Evolutionary conservation across 2,329 filamentous ascomycete species (phyloP).

Genomic region (Colletotrichum destructivum): DNA sequence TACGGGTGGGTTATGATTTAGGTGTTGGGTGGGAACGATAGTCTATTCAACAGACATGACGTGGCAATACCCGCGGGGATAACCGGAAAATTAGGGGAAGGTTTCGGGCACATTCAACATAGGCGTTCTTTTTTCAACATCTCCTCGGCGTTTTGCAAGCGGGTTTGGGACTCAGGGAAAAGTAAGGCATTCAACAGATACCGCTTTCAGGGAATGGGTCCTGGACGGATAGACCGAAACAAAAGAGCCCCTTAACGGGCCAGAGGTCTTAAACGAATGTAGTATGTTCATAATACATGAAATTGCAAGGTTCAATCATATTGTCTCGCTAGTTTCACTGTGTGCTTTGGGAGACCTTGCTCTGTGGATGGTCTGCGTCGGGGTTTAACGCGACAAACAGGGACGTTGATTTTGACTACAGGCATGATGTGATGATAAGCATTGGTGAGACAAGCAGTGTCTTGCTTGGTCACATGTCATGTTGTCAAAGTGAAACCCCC

Average conservation of each 20-base stretch:
- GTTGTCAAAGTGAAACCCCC: neutral
- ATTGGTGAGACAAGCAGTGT: neutral
- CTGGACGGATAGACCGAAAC: slow-evolving; percentile 35
- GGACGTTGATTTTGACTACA: neutral
- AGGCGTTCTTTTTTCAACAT: slow-evolving; percentile 45
- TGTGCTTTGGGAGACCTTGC: neutral
- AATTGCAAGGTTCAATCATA: slow-evolving; percentile 29
- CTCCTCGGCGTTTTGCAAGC: slow-evolving; percentile 44
- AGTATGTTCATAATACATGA: slow-evolving; percentile 41
- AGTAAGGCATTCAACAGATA: slow-evolving; percentile 45
- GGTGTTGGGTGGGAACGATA: slow-evolving; percentile 41
- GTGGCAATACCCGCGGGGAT: slow-evolving; percentile 43
- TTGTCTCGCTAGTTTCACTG: neutral
- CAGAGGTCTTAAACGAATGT: slow-evolving; percentile 33
- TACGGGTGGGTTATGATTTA: slow-evolving; percentile 42
- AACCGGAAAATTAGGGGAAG: slow-evolving; percentile 42
- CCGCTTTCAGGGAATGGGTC: slow-evolving; percentile 42
- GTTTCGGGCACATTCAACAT: slow-evolving; percentile 44
- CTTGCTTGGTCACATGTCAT: neutral
- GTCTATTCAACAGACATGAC: slow-evolving; percentile 45
- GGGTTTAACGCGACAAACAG: neutral
- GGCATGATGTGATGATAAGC: no score
- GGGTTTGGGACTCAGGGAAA: slow-evolving; percentile 43
- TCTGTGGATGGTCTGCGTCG: neutral
- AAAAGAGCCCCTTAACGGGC: slow-evolving; percentile 44